Evolutionary conservation across 805 yeast species (phyloP).

Genomic region (Cyberlindnera lachancei): DNA sequence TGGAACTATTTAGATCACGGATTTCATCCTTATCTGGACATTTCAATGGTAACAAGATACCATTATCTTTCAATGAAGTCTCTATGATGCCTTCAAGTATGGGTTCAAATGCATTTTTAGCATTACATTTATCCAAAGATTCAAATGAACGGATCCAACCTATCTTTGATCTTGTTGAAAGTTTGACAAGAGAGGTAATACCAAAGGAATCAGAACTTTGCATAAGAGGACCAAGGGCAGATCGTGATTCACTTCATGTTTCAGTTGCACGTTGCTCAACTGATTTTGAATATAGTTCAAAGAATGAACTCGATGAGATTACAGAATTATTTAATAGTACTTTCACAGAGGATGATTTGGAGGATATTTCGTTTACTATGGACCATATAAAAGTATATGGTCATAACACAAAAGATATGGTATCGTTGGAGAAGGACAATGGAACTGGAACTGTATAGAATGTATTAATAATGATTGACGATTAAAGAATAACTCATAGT

Average conservation of each 20-base stretch:
- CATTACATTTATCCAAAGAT: conserved; percentile 4
- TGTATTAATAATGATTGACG: no score
- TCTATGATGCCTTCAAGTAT: conserved; percentile 5
- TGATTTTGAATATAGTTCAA: no score
- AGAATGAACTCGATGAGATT: no score
- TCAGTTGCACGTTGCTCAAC: conserved; percentile 6
- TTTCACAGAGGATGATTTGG: no score
- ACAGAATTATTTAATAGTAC: no score
- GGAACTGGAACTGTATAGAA: no score
- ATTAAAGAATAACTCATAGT: no score
- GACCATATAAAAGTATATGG: no score
- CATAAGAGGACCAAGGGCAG: conserved; percentile 6
- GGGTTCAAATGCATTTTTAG: conserved; percentile 4
- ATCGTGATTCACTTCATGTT: conserved; percentile 8
- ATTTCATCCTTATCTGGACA: not conserved
- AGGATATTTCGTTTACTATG: no score
- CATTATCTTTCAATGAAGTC: conserved; percentile 7
- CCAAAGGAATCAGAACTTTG: not conserved
- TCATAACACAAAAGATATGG: no score
- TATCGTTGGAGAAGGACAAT: no score
- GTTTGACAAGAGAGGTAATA: not conserved
- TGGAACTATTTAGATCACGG: not conserved
- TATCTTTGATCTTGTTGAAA: conserved; percentile 4
- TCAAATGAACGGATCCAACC: conserved; percentile 5
- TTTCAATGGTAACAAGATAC: not conserved